These are phyloP conservation scores for Xylogone sp. DNA, from an alignment of 2,329 filamentous ascomycete genomes.

Conservation along the genomic window DNA sequence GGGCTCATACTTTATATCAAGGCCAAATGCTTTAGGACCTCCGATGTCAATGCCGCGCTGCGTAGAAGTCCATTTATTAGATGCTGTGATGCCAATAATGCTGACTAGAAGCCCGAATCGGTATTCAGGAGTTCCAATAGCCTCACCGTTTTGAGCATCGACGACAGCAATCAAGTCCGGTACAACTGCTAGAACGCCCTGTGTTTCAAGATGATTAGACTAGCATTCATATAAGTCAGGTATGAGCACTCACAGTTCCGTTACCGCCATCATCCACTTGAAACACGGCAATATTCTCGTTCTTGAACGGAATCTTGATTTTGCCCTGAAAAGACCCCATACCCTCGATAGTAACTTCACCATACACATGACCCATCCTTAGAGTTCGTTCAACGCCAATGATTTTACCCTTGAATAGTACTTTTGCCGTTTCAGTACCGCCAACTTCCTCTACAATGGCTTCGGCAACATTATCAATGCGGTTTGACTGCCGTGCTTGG, in stretches of 20 bases:
- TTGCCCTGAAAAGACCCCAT: constrained; percentile 30
- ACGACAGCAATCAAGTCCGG: constrained; percentile 49
- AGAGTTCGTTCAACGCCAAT: constrained; percentile 53
- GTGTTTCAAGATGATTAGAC: neutral
- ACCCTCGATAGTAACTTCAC: constrained; percentile 50
- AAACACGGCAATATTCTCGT: constrained; percentile 63
- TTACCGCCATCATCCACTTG: constrained; percentile 7
- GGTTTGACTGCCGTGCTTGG: constrained; percentile 42
- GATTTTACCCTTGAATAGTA: constrained; percentile 63
- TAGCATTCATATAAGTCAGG: neutral
- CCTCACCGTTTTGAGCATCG: constrained; percentile 43
- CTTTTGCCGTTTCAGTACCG: constrained; percentile 45
- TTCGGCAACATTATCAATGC: constrained; percentile 51
- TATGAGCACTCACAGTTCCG: constrained; percentile 12
- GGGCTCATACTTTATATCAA: constrained; percentile 22
- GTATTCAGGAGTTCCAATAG: constrained; percentile 51
- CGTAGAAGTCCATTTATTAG: constrained; percentile 49
- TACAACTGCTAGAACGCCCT: constrained; percentile 47
- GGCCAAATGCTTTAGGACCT: constrained; percentile 44
- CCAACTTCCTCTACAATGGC: constrained; percentile 55
- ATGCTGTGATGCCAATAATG: constrained; percentile 51
- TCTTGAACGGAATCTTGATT: constrained; percentile 67
- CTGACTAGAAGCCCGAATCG: constrained; percentile 48
- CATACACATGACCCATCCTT: constrained; percentile 54
- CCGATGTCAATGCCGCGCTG: constrained; percentile 44